Evolutionary conservation across 345 rosid genomes (phyloP), one percentile per base, ranked within the genome.

Genomic region (Streptanthus diversifolius): DNA sequence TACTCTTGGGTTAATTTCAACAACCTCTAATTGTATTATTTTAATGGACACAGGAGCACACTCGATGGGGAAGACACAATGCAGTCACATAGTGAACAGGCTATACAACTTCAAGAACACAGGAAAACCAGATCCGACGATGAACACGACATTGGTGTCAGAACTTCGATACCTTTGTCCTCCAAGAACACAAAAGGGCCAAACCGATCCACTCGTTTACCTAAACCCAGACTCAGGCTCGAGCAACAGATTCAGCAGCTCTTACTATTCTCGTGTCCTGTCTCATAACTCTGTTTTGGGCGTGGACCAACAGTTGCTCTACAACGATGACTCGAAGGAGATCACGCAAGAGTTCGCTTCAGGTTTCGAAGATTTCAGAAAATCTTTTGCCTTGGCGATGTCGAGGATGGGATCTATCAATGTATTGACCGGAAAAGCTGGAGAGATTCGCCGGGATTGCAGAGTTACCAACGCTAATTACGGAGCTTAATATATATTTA

Each of bases 341-440:
- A 86, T 93, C 0, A 51, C 80, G 2, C 44, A 79, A 25, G 93
- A 90, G 80, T 87, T 86, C 21, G 86, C 84, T 7, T 62, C 68
- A 1, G 79, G 79, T 72, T 81, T 83, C 4, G 96, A 90, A 70
- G 90, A 85, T 53, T 84, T 84, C 30, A 72, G 92, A 79, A 83
- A 54, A 68, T 73, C 86, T 2, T 82, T 89, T 60, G 90, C 96
- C 2, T 82, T 85, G 51, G 83, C 98, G 10, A 82, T 89, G 88
- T 78, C 75, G 70, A 72, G 91, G 51, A 86, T 93, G 98, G 98
- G 97, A 68, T 83, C 80, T 30, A 86, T 90, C 72, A 65, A 82
- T 3, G 91, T 84, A 21, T 68, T 89, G 69, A 89, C 98, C 0
- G 92, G 90, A 14, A 73, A 62, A 1, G 57, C 79, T 35, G 97